These are phyloP conservation scores for Pythium periplocum DNA, from an alignment of 352 stramenopile species.

Conservation along the genomic window DNA sequence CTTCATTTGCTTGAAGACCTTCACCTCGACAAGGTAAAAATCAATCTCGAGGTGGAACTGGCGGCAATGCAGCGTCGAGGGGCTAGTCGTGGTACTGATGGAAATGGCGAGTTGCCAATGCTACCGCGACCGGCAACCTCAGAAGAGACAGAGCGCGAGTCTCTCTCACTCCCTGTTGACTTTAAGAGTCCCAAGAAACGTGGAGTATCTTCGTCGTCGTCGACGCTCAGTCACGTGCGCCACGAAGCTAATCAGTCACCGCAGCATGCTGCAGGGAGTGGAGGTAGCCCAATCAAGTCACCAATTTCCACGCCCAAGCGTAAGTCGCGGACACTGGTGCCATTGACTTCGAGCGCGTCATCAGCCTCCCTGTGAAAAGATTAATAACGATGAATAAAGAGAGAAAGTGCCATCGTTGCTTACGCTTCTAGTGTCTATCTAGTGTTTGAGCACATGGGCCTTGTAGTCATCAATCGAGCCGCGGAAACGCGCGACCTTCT, in stretches of 20 bases:
- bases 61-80: constrained; percentile 17
- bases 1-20: constrained; percentile 48
- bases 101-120: constrained; percentile 11
- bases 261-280: too few species aligned
- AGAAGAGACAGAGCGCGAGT: constrained; percentile 1
- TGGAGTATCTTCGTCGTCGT: neutral
- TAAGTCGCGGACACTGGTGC: constrained; percentile 47
- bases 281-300: constrained; percentile 18
- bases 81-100: constrained; percentile 4
- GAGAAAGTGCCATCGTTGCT: neutral
- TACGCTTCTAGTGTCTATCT: constrained; percentile 19
- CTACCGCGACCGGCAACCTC: constrained; percentile 17
- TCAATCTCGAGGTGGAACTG: constrained; percentile 59
- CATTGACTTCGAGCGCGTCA: constrained; percentile 10
- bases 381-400: too few species aligned
- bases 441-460: constrained; percentile 59
- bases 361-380: neutral
- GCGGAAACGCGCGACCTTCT: constrained; percentile 71
- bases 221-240: constrained; percentile 20
- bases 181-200: constrained; percentile 4
- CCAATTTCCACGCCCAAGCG: constrained; percentile 30
- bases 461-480: constrained; percentile 85
- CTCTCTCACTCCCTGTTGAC: constrained; percentile 1
- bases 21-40: constrained; percentile 45
- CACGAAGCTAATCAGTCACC: constrained; percentile 3